These are phyloP conservation scores for Dryadomyces sulphureus DNA, from an alignment of 2,329 filamentous ascomycete genomes.

Conservation along the genomic window DNA sequence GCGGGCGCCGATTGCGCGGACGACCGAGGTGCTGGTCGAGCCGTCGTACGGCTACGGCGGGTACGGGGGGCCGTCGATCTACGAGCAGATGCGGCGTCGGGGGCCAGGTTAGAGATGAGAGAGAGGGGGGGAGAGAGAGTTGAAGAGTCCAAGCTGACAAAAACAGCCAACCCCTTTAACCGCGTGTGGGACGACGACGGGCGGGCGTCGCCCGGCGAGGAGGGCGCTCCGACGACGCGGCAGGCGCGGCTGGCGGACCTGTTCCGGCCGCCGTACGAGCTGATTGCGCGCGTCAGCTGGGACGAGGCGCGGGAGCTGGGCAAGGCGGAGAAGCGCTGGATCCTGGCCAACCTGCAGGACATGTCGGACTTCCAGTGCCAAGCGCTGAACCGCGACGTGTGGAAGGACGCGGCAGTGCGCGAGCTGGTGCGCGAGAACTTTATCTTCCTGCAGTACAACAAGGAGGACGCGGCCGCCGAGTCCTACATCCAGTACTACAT, in stretches of 20 bases:
- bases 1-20: constrained; percentile 79
- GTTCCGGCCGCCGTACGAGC: constrained; percentile 80
- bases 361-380: constrained; percentile 90
- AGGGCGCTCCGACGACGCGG: constrained; percentile 8
- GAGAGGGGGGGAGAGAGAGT: background rate
- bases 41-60: constrained; percentile 43
- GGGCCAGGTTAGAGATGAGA: constrained; percentile 16
- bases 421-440: constrained; percentile 85
- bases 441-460: constrained; percentile 87
- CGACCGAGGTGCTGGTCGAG: constrained; percentile 80
- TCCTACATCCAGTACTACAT: constrained; percentile 91
- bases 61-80: constrained; percentile 32
- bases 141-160: background rate
- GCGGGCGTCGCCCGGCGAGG: constrained; percentile 3
- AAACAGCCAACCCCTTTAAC: constrained; percentile 21
- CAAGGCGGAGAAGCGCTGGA: constrained; percentile 83
- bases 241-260: constrained; percentile 63
- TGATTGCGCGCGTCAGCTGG: constrained; percentile 71
- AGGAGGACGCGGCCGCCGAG: constrained; percentile 62
- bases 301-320: constrained; percentile 73
- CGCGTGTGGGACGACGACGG: constrained; percentile 23
- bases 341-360: constrained; percentile 91
- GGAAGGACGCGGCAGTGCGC: constrained; percentile 72
- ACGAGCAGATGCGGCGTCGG: constrained; percentile 44
- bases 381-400: constrained; percentile 82